phyloP scores from a whole-genome alignment of 1,284 basidiomycete genomes.

The Pterulicium gracile region DNA sequence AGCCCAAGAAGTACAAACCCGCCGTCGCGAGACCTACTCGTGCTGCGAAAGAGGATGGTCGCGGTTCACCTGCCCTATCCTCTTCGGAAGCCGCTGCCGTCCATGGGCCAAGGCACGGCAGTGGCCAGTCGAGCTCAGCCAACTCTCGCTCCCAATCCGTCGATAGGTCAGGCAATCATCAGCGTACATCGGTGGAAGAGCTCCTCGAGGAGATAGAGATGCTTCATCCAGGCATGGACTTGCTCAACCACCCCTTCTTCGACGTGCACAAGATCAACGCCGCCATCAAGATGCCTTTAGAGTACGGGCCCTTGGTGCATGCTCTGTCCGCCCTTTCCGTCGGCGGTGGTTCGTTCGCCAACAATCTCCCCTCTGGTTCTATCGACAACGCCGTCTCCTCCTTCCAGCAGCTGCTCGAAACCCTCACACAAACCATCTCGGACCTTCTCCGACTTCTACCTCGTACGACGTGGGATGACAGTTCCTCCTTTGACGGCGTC shows the following conservation, averaged over 20 bases:
- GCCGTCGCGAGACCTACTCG: constrained; percentile 42
- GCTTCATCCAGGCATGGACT: constrained; percentile 48
- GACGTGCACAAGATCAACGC: constrained; percentile 58
- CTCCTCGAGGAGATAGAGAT: constrained; percentile 54
- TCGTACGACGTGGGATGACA: constrained; percentile 78
- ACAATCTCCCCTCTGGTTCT: constrained; percentile 68
- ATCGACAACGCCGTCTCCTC: constrained; percentile 80
- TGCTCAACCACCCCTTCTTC: constrained; percentile 64
- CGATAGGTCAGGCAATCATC: constrained; percentile 28
- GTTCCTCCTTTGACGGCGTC: constrained; percentile 75
- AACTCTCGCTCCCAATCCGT: constrained; percentile 51
- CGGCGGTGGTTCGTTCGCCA: constrained; percentile 75
- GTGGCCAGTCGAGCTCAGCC: constrained; percentile 34
- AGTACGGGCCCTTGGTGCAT: constrained; percentile 73
- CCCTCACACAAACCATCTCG: constrained; percentile 76
- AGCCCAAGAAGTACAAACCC: constrained; percentile 72
- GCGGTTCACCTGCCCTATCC: constrained; percentile 30
- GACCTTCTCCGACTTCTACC: constrained; percentile 72
- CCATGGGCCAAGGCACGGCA: constrained; percentile 22
- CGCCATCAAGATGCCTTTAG: constrained; percentile 62
- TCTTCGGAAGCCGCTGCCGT: constrained; percentile 34
- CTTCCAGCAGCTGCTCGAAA: constrained; percentile 76
- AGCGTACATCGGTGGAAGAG: constrained; percentile 42
- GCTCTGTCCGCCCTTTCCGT: constrained; percentile 76
- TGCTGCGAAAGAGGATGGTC: constrained; percentile 47